Base-by-base conservation (phyloP, 192 early-diverging fungal species). In the Backusella australiensis region DNA sequence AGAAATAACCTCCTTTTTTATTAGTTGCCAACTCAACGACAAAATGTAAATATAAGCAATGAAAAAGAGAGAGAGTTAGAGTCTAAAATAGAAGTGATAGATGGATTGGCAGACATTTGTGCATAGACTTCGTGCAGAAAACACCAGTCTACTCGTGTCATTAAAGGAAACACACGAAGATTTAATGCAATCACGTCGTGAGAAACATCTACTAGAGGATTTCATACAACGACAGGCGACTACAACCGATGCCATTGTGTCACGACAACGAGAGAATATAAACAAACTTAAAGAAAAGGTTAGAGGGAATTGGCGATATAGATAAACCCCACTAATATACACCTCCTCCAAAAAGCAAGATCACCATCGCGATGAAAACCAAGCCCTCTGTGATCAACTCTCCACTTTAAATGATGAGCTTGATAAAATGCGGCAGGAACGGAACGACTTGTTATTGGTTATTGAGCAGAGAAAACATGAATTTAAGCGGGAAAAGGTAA, bases 61-160 rank as follows among this genome's bases (percentile, higher is more conserved):
- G 17, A 68, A 38, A 35, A 2, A 68, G n/a, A 35, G 6, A 68
- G n/a, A 68, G 0, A 68, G 32, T 32, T 32, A 32, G 32, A 8
- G 35, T n/a, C 34, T 68, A 8, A 67, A 67, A 35, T 19, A 3
- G 17, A 67, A 66, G 0, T 19, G 9, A 11, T 17, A 67, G 66
- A 67, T 71, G 39, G 69, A 71, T 46, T 71, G 69, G 69, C n/a
- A 71, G 42, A 46, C 15, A 1, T 15, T 71, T 14, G 69, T 71
- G 5, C 14, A 71, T 21, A 26, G 36, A 46, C 23, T 71, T 21
- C 69, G 41, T 15, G 21, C 26, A 14, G 69, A 71, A 46, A 71
- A 71, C 26, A 71, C 69, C n/a, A 42, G 36, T 29, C 17, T 71
- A 46, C 21, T 71, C 8, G 21, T 26, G 3, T 71, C 69, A 14